Evolutionary conservation across 306 rosid genomes (phyloP).

Genomic region (Rosa persica): DNA sequence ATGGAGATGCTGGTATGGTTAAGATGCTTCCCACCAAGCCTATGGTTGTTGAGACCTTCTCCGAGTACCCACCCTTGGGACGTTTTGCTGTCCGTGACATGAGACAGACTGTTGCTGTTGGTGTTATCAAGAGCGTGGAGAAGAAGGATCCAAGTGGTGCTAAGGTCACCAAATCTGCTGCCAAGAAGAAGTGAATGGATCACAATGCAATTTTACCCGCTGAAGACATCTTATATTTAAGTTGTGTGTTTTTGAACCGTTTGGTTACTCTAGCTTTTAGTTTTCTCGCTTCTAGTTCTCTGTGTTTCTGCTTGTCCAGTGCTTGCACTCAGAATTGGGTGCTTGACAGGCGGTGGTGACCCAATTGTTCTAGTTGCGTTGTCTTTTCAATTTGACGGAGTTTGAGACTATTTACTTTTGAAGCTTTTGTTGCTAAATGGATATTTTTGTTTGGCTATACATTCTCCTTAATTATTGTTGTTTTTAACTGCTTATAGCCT

Average conservation of each 20-base stretch:
- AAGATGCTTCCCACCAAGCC: conserved; percentile 44
- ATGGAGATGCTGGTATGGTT: conserved; percentile 38
- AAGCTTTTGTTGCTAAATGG: no score
- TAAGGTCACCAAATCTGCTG: conserved; percentile 21
- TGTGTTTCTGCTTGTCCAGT: neutral
- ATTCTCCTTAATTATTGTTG: no score
- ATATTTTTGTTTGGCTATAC: no score
- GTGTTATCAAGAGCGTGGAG: conserved; percentile 39
- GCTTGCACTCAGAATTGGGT: conserved; percentile 28
- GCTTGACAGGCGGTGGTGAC: conserved; percentile 35
- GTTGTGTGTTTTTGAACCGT: conserved; percentile 6
- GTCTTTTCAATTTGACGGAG: no score
- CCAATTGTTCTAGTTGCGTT: neutral
- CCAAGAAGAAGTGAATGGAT: conserved; percentile 29
- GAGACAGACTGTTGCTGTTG: conserved; percentile 35
- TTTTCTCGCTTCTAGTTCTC: neutral
- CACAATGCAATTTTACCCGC: neutral
- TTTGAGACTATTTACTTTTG: neutral
- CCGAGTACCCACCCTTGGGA: conserved; percentile 33
- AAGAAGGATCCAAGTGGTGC: conserved; percentile 41
- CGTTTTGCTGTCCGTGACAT: conserved; percentile 39
- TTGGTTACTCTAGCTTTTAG: conserved; percentile 12
- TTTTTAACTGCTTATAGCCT: no score
- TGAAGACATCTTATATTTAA: neutral
- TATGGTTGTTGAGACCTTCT: conserved; percentile 42